Base-by-base conservation (phyloP, 169 alveolate species). In the Plasmodium adleri region DNA sequence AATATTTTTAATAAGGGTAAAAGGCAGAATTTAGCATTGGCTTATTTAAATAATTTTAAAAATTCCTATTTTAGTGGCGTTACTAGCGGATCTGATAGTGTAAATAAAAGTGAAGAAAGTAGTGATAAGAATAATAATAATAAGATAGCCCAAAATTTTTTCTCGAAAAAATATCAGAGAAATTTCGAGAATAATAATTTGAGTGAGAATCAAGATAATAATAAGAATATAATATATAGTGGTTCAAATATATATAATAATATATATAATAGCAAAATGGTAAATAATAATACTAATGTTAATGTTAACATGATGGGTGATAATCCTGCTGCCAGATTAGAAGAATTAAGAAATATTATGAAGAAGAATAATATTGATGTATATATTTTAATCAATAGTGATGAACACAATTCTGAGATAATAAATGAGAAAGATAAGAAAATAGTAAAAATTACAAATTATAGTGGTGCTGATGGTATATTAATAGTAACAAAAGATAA, bases 351-450 rank as follows among this genome's bases (percentile, higher is more conserved):
- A 74, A 72, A 43, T 12, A 39, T 58, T 50, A 86, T 86, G 92
- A 54, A 49, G 7, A 72, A 72, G 22, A 47, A 72, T 13, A 86
- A 86, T 22, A 86, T 86, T 24, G 92, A 86, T 72, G 88, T 72
- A 39, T 86, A 86, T 39, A 72, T 86, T 12, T 43, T 86, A 70
- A 72, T 86, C 20, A 86, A 86, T n/a, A 86, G 63, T 67, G 92
- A 86, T 26, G 92, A 71, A n/a, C 92, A 86, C 70, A 86, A 86
- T 45, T 86, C 92, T 22, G 92, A 86, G 59, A 59, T 86, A 10
- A 86, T 86, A 50, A 86, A 86, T 64, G 87, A 70, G 9, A 59
- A 86, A 50, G 92, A 86, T 43, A 86, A 86, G 13, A 86, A 86
- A 72, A 86, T 86, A n/a, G 58, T 12, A 26, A 71, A 58, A 49